These are phyloP conservation scores for Ogataea polymorpha DNA, from an alignment of 805 yeast genomes.

Conservation along the genomic window DNA sequence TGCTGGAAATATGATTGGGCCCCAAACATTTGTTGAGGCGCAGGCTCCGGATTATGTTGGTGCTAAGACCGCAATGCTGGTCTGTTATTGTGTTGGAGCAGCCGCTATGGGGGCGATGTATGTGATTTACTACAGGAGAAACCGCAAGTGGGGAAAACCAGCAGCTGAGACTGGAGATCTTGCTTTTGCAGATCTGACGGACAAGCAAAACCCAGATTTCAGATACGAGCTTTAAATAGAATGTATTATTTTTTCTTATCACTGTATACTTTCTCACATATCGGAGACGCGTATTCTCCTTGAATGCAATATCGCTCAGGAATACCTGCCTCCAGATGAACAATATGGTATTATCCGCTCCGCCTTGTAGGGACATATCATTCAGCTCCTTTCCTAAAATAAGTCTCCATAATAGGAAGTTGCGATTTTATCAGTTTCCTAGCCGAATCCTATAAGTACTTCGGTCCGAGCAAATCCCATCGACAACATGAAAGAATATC, in stretches of 20 bases:
- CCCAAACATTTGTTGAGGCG: conserved; percentile 55
- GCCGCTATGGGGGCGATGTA: neutral
- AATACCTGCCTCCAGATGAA: too few species aligned
- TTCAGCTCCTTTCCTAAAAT: too few species aligned
- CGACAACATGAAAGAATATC: neutral
- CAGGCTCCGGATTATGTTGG: conserved; percentile 54
- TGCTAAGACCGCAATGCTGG: conserved; percentile 51
- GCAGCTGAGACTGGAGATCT: conserved; percentile 19
- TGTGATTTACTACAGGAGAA: neutral
- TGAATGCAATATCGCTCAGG: too few species aligned
- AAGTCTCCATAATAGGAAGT: conserved; percentile 7
- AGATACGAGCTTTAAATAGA: conserved; percentile 32
- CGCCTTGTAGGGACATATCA: too few species aligned
- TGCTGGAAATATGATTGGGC: conserved; percentile 62
- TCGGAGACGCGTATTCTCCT: too few species aligned
- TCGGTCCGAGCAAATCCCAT: neutral
- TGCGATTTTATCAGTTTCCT: conserved; percentile 1
- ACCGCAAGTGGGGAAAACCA: conserved; percentile 3
- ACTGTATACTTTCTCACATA: too few species aligned
- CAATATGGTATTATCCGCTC: too few species aligned
- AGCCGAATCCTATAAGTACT: neutral
- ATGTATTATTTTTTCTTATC: too few species aligned
- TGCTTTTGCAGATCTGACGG: conserved; percentile 52
- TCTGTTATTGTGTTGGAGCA: conserved; percentile 26
- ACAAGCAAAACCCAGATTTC: conserved; percentile 47